Base-by-base conservation (phyloP, 208 protist species). In the Acanthamoeba polyphaga region DNA sequence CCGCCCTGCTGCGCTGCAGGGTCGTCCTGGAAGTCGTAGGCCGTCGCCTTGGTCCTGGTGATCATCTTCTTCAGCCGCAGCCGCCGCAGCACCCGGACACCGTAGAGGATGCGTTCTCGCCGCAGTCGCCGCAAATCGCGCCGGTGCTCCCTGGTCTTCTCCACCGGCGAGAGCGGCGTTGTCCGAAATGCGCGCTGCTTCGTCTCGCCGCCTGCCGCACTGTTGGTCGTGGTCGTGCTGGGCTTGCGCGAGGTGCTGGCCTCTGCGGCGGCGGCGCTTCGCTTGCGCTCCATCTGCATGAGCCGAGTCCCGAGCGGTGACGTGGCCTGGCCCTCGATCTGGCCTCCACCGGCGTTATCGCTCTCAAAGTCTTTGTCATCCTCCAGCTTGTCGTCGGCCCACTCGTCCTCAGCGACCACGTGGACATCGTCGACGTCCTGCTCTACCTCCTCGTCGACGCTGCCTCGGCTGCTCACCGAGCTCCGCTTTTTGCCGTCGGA, bases 251-350 rank as follows among this genome's bases (percentile, higher is more conserved):
- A 24, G 22, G 22, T 29, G 62, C 62, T 68, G 62, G 62, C 22
- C 62, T 7, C 8, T 8, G 7, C 15, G 3, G 17, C 15, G 27
- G 6, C 24, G 24, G 62, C 24, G 62, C 27, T 29, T 29, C 62
- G 62, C 62, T 68, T 22, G 62, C 62, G 58, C 22, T 62, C 58
- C 19, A 27, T 68, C 24, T 29, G 62, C 24, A 68, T 68, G 22
- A 68, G 62, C 13, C 17, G 17, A 2, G 62, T 68, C 22, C 62
- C 62, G 0, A 68, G 62, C 62, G 15, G 27, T 24, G 62, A 68
- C 62, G 24, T 68, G 62, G 62, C 62, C 24, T 68, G 62, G 62
- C 62, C 62, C 62, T 68, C 62, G 62, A 68, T 68, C 62, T 68
- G 62, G 15, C 62, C 62, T 12, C 62, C 62, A 6, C 9, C 62